Conservation (phyloP, 768 basidiomycete genomes). For the Mycena metata region DNA sequence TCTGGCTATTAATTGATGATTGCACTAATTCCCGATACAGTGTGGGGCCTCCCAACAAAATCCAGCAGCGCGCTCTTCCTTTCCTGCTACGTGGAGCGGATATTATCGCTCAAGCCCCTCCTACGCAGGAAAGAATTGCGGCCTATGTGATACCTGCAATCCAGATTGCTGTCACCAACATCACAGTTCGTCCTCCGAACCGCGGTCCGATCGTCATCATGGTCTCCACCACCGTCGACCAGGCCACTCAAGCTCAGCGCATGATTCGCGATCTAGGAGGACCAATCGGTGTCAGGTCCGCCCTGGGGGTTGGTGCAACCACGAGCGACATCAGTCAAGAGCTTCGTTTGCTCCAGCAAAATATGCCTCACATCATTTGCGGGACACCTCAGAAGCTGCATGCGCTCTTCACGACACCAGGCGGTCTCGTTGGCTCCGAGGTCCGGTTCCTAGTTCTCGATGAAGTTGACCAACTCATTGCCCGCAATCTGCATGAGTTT, state of each 20-base stretch:
- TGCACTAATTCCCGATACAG: slow-evolving; percentile 54
- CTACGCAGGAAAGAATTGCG: slow-evolving; percentile 98
- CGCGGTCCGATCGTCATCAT: slow-evolving; percentile 92
- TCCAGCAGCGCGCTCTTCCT: slow-evolving; percentile 96
- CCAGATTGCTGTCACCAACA: slow-evolving; percentile 81
- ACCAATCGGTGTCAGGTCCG: slow-evolving; percentile 92
- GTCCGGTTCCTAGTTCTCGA: slow-evolving; percentile 96
- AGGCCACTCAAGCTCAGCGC: slow-evolving; percentile 96
- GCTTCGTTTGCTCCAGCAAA: slow-evolving; percentile 87
- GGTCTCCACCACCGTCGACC: slow-evolving; percentile 98
- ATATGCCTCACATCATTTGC: slow-evolving; percentile 94
- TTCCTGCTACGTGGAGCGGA: slow-evolving; percentile 95
- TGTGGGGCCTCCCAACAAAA: slow-evolving; percentile 98
- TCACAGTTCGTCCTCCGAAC: slow-evolving; percentile 66
- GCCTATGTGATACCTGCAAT: slow-evolving; percentile 96
- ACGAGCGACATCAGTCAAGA: slow-evolving; percentile 79
- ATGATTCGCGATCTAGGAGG: slow-evolving; percentile 96
- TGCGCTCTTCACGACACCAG: slow-evolving; percentile 86
- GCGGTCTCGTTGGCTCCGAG: slow-evolving; percentile 84
- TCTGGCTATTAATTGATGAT: slow-evolving; percentile 4
- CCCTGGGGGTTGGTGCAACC: slow-evolving; percentile 87
- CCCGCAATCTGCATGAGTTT: slow-evolving; percentile 95
- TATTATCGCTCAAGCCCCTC: slow-evolving; percentile 98
- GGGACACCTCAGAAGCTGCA: slow-evolving; percentile 98
- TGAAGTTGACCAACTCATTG: slow-evolving; percentile 98